Evolutionary conservation across 1,284 basidiomycete genomes (phyloP), one percentile per base, ranked within the genome.

Genomic region (Ceratobasidium sp.): DNA sequence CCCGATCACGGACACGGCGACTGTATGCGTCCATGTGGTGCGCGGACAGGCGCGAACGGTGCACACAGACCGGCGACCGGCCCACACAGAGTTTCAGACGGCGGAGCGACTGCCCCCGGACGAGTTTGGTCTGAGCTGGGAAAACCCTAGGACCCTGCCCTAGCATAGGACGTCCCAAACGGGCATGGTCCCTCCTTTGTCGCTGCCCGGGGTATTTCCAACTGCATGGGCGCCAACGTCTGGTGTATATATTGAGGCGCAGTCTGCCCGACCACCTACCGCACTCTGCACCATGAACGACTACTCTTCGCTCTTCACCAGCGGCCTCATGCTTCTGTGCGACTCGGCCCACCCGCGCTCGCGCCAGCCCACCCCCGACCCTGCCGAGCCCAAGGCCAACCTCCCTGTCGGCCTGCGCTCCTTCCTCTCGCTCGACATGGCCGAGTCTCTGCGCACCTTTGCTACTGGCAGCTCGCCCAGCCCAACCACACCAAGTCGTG

Each of bases 241-340:
- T 19, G 41, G 61, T 65, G 6, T 65, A 65, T 65, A 51, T 65
- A 65, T 41, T 39, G 29, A 53, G 63, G 49, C 22, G 51, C 29
- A 43, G 31, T n/a, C 22, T 14, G 6, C 5, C 27, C 74, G 46
- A 14, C 13, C 39, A 16, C 48, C 62, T 48, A 31, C 53, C 73
- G 61, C 19, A 43, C 24, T 22, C 14, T 9, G 37, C 58, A 61
- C 24, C 41, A 73, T 73, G 74, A 64, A 72, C 46, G 43, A 65
- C 29, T 76, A 76, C 76, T 76, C 76, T 61, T 74, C 74, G 49
- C 76, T 76, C 41, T 75, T 76, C 74, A 75, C 61, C 54, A 53
- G 66, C 43, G 76, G 76, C 53, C 68, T 75, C 29, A 54, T 71
- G 59, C 68, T 63, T 53, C 68, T 72, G 48, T 72, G 74, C 48